phyloP scores from a whole-genome alignment of 495 filamentous ascomycete species.

The Lepidopterella palustris region DNA sequence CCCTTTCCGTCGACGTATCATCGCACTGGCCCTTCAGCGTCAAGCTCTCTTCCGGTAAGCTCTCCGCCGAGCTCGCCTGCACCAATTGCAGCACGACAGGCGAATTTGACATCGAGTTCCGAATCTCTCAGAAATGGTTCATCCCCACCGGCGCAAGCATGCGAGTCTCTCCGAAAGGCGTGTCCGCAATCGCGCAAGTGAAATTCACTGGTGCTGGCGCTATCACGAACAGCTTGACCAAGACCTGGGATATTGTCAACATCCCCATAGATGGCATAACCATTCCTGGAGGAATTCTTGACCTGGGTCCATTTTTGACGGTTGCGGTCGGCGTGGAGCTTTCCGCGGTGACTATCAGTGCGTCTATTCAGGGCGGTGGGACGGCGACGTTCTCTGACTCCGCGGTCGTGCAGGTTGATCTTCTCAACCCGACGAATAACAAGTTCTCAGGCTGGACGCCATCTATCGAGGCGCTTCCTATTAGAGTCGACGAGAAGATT shows the following conservation, averaged over 20 bases:
- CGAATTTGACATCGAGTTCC: constrained; percentile 36
- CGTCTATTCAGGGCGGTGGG: constrained; percentile 28
- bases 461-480: constrained; percentile 17
- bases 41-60: constrained; percentile 6
- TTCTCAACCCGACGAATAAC: constrained; percentile 30
- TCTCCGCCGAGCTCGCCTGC: constrained; percentile 28
- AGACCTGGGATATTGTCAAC: constrained; percentile 21
- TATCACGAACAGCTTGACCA: constrained; percentile 25
- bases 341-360: constrained; percentile 30
- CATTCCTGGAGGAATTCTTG: constrained; percentile 34
- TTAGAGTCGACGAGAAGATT: constrained; percentile 32
- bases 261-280: constrained; percentile 36
- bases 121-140: constrained; percentile 27
- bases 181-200: constrained; percentile 30
- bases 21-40: constrained; percentile 28
- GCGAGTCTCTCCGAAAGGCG: constrained; percentile 30
- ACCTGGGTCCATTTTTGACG: constrained; percentile 36
- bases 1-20: constrained; percentile 31
- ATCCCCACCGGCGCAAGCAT: constrained; percentile 31
- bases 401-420: constrained; percentile 32
- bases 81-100: constrained; percentile 34
- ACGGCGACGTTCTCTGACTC: constrained; percentile 27
- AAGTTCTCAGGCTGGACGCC: constrained; percentile 35
- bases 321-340: constrained; percentile 31
- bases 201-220: constrained; percentile 28